Evolutionary conservation across 805 yeast genomes (phyloP).

Genomic region (Pichia kluyveri): DNA sequence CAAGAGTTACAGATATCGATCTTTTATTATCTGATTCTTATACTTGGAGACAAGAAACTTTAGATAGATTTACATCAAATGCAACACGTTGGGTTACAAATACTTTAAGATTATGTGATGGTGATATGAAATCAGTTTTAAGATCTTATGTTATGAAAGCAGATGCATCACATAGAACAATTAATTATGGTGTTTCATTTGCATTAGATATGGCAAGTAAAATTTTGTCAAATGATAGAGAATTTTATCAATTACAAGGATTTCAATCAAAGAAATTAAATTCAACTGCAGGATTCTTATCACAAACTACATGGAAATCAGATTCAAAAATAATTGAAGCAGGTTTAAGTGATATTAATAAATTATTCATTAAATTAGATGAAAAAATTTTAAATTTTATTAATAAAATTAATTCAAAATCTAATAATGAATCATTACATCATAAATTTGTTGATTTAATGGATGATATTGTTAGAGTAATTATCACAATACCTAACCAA

Average conservation of each 20-base stretch:
- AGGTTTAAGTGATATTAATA: constrained; percentile 30
- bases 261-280: constrained; percentile 30
- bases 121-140: constrained; percentile 70
- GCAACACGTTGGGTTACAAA: constrained; percentile 62
- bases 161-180: constrained; percentile 19
- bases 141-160: constrained; percentile 59
- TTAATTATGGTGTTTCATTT: constrained; percentile 79
- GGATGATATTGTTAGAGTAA: constrained; percentile 31
- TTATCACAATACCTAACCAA: constrained; percentile 30
- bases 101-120: constrained; percentile 49
- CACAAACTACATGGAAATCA: constrained; percentile 66
- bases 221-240: constrained; percentile 58
- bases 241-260: constrained; percentile 38
- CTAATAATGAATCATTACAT: constrained; percentile 7
- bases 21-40: constrained; percentile 66
- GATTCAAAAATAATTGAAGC: constrained; percentile 4
- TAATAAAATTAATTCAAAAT: background rate
- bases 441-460: constrained; percentile 33
- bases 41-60: constrained; percentile 63
- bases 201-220: constrained; percentile 84
- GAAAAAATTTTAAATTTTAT: constrained; percentile 8
- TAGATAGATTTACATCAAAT: constrained; percentile 46
- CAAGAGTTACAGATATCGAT: constrained; percentile 35
- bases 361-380: constrained; percentile 12
- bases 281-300: constrained; percentile 62